These are phyloP conservation scores for Aspergillus ustus DNA, from an alignment of 2,329 filamentous ascomycete species.

Conservation along the genomic window DNA sequence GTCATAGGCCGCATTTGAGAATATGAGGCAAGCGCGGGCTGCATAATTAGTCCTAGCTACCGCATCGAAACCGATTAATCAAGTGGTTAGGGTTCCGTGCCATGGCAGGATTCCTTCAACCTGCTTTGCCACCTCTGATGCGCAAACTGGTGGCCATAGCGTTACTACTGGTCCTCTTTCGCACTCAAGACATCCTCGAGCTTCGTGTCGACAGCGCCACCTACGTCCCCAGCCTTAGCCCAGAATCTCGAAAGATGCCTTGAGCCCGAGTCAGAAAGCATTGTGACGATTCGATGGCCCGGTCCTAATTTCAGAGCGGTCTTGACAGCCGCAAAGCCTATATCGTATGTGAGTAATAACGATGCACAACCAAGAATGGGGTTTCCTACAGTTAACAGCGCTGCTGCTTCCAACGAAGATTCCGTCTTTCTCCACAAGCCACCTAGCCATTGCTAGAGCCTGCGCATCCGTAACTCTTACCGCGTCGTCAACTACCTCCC, in stretches of 20 bases:
- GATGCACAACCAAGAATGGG: not conserved
- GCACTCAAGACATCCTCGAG: constrained; percentile 52
- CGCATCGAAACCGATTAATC: not conserved
- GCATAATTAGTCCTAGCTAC: not conserved
- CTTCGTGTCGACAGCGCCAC: constrained; percentile 49
- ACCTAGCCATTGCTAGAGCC: constrained; percentile 90
- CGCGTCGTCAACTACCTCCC: constrained; percentile 86
- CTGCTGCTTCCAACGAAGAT: constrained; percentile 94
- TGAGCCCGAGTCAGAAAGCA: constrained; percentile 56
- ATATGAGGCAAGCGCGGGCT: not conserved
- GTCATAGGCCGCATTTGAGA: not conserved
- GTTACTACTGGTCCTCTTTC: constrained; percentile 34
- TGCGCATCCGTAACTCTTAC: constrained; percentile 86
- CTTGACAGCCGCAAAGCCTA: constrained; percentile 54
- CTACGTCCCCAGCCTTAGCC: constrained; percentile 53
- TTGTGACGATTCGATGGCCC: constrained; percentile 54
- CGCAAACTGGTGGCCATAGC: not conserved
- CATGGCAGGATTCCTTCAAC: not conserved
- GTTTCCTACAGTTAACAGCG: constrained; percentile 80
- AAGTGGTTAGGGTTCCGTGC: not conserved
- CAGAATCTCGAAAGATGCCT: constrained; percentile 59
- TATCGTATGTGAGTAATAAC: constrained; percentile 21
- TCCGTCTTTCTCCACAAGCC: constrained; percentile 93
- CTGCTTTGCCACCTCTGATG: not conserved
- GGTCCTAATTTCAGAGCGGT: constrained; percentile 52